A percentile compares a stretch with the other conserved stretches of the same genome.
phyloP scores from a whole-genome alignment of 2,329 filamentous ascomycete species.

The Curvularia hawaiiensis region DNA sequence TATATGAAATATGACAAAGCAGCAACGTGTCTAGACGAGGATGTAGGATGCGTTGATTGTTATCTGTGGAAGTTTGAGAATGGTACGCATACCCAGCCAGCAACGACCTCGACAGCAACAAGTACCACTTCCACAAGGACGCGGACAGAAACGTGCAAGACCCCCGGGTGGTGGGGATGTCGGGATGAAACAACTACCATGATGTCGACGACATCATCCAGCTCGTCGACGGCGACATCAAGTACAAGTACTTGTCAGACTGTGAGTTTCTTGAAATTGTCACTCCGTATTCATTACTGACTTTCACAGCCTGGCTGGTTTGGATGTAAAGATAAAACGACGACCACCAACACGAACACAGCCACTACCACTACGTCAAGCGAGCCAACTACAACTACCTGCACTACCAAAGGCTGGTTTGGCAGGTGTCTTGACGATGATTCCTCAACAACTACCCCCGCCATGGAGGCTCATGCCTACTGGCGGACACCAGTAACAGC shows the following conservation, averaged over 20 bases:
- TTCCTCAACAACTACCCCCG: conserved; percentile 30
- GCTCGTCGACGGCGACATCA: conserved; percentile 28
- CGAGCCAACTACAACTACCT: conserved; percentile 35
- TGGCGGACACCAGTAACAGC: conserved; percentile 33
- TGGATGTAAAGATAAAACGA: conserved; percentile 44
- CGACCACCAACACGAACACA: conserved; percentile 21
- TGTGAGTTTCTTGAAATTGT: conserved; percentile 20
- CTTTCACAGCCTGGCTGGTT: conserved; percentile 43
- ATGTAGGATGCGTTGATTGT: conserved; percentile 43
- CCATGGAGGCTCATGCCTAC: conserved; percentile 32
- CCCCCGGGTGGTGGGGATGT: conserved; percentile 47
- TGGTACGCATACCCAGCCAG: conserved; percentile 38
- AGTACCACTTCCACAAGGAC: conserved; percentile 34
- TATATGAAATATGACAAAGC: conserved; percentile 43
- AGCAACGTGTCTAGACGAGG: conserved; percentile 42
- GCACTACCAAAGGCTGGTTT: conserved; percentile 45
- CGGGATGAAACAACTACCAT: conserved; percentile 40
- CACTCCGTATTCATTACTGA: conserved; percentile 8
- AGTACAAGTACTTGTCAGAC: conserved; percentile 43
- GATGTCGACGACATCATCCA: conserved; percentile 27
- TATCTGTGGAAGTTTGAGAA: conserved; percentile 46
- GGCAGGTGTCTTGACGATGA: conserved; percentile 40
- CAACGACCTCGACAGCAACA: conserved; percentile 31
- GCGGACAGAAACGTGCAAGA: conserved; percentile 45
- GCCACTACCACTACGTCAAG: conserved; percentile 28